Base-by-base conservation (phyloP, 2,329 filamentous ascomycete genomes). In the Simplicillium sp. region DNA sequence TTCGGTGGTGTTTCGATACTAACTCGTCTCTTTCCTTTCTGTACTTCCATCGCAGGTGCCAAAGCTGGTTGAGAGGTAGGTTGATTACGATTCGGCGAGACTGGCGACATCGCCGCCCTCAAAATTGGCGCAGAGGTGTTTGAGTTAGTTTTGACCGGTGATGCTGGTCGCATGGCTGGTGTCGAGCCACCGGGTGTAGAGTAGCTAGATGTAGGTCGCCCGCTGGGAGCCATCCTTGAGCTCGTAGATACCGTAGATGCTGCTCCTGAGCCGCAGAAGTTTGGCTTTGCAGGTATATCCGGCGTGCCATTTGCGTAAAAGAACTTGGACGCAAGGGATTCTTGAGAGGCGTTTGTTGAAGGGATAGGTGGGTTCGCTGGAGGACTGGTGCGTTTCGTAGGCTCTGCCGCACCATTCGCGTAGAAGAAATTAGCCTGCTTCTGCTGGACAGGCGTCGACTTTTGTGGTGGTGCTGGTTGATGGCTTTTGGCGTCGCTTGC, bases 251-350 rank as follows among this genome's bases (percentile, higher is more conserved):
- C 57, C 7, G 58, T 59, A 2, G 74, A 76, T 25, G 61, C 62
- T 1, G 72, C 63, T 34, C 61, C 54, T 40, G 60, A 57, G 9
- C 65, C 54, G 38, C 50, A 55, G 60, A 54, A 48, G 29, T 56
- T 52, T 1, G 62, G 50, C 40, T 64, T 67, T 13, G 48, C 28
- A 8, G 55, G 48, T 7, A 70, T 44, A 42, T 80, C 72, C 2
- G 75, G 73, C 12, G 65, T 65, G 25, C 80, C 80, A 58, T 86
- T 84, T 44, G 82, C 84, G 56, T 87, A 84, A 58, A 88, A 79
- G 65, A 89, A 87, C 55, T 84, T 86, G 60, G 68, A 69, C 7
- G 68, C 52, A n/a, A 57, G 46, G 29, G 60, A 58, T 44, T 71
- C 67, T 36, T 61, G 52, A 3, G 56, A 3, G 55, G 55, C 13